phyloP scores from a whole-genome alignment of 2,329 filamentous ascomycete species.

The Leptographium lundbergii region DNA sequence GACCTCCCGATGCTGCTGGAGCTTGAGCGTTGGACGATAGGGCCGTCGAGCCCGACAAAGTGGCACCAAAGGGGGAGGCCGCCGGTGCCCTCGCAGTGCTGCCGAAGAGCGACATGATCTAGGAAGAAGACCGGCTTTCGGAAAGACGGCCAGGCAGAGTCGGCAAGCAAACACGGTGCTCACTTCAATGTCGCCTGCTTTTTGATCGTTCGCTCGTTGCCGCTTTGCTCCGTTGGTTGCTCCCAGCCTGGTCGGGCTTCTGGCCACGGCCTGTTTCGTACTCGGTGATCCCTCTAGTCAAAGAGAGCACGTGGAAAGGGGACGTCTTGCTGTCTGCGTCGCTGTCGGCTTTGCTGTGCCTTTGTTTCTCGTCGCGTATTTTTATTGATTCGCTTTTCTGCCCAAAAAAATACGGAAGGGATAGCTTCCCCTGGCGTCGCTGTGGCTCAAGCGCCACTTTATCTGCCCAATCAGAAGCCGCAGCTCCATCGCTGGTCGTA shows the following conservation, averaged over 20 bases:
- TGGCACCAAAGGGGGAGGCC: constrained; percentile 7
- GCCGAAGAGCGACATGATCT: constrained; percentile 11
- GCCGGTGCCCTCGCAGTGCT: constrained; percentile 6
- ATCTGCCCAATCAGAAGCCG: background rate
- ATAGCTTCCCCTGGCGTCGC: background rate
- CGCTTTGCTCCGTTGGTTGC: background rate
- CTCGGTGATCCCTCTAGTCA: background rate
- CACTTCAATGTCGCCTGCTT: background rate
- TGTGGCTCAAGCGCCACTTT: background rate
- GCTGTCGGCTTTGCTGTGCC: background rate
- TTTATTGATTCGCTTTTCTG: background rate
- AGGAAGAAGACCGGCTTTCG: background rate
- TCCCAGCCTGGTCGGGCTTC: background rate
- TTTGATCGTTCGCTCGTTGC: background rate
- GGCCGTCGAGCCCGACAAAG: constrained; percentile 6
- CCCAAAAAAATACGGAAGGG: background rate
- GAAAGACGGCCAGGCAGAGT: background rate
- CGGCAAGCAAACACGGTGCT: background rate
- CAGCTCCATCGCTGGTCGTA: background rate
- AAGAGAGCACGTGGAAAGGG: too few relatives aligned
- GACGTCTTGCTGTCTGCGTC: background rate
- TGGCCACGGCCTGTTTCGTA: background rate
- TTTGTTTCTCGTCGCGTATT: constrained; percentile 1
- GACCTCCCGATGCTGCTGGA: background rate
- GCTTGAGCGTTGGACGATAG: background rate